These are phyloP conservation scores for Populus ilicifolia DNA, from an alignment of 345 rosid genomes.

Conservation along the genomic window DNA sequence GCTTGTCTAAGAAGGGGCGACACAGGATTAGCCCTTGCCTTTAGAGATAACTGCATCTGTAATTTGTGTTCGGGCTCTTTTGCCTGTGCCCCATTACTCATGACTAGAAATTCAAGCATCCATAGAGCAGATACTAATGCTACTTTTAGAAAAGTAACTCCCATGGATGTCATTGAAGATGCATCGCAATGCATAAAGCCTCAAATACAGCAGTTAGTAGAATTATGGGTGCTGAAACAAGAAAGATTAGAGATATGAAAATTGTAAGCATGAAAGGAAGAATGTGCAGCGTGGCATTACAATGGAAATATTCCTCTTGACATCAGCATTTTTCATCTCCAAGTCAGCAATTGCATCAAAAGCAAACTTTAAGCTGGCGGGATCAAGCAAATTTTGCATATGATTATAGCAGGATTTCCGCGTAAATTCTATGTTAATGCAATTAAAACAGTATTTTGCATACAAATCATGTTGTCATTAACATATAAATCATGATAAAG, in stretches of 20 bases:
- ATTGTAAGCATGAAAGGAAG: neutral
- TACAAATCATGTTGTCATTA: neutral
- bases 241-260: neutral
- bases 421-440: neutral
- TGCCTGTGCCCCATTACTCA: neutral
- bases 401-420: neutral
- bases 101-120: constrained; percentile 4
- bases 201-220: neutral
- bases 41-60: neutral
- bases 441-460: neutral
- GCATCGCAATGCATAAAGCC: constrained; percentile 10
- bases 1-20: neutral
- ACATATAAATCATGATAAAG: neutral
- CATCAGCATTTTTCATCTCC: constrained; percentile 1
- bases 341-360: neutral
- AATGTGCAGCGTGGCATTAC: neutral
- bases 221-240: neutral
- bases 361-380: neutral
- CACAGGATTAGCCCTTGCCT: neutral
- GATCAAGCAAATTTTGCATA: neutral
- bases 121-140: constrained; percentile 4
- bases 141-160: constrained; percentile 8
- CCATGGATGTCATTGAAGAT: constrained; percentile 10
- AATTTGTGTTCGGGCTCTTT: neutral
- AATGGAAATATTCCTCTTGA: constrained; percentile 29